Evolutionary conservation across 106 monocot species (phyloP).

Genomic region (Iris macrosiphon): DNA sequence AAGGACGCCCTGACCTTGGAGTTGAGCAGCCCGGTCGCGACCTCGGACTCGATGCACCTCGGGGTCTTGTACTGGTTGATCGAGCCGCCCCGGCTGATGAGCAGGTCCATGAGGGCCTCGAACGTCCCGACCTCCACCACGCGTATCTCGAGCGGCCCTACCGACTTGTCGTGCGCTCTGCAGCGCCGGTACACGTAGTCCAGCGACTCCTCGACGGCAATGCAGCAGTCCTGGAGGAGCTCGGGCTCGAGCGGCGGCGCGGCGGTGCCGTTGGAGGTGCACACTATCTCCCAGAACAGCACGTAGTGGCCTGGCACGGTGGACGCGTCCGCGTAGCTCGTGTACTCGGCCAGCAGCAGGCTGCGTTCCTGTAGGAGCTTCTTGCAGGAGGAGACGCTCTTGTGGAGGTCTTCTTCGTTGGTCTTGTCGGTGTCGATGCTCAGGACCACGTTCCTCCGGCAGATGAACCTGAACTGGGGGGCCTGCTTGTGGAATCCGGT

Average conservation of each 20-base stretch:
- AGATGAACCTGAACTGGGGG: conserved; percentile 46
- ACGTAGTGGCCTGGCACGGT: conserved; percentile 46
- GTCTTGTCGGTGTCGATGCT: conserved; percentile 70
- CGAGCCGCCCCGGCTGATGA: conserved; percentile 32
- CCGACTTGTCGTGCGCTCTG: conserved; percentile 25
- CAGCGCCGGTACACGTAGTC: conserved; percentile 35
- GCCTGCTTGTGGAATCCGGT: conserved; percentile 48
- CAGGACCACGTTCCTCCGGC: conserved; percentile 47
- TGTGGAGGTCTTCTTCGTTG: conserved; percentile 54
- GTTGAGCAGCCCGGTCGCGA: conserved; percentile 24
- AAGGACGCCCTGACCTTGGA: conserved; percentile 24
- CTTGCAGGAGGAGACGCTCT: conserved; percentile 12
- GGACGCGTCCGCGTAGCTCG: conserved; percentile 40
- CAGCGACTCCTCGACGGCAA: conserved; percentile 33
- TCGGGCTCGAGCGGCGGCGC: neutral
- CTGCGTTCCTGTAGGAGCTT: conserved; percentile 19
- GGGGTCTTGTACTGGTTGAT: conserved; percentile 63
- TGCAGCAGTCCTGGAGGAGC: conserved; percentile 33
- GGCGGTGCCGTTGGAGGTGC: neutral
- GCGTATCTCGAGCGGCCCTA: conserved; percentile 49
- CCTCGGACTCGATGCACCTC: conserved; percentile 24
- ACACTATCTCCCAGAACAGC: conserved; percentile 38
- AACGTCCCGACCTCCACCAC: conserved; percentile 34
- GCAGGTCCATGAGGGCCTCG: conserved; percentile 41
- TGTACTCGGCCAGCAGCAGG: conserved; percentile 37